These are phyloP conservation scores for Fusarium sp. DNA, from an alignment of 2,329 filamentous ascomycete species.

Conservation along the genomic window DNA sequence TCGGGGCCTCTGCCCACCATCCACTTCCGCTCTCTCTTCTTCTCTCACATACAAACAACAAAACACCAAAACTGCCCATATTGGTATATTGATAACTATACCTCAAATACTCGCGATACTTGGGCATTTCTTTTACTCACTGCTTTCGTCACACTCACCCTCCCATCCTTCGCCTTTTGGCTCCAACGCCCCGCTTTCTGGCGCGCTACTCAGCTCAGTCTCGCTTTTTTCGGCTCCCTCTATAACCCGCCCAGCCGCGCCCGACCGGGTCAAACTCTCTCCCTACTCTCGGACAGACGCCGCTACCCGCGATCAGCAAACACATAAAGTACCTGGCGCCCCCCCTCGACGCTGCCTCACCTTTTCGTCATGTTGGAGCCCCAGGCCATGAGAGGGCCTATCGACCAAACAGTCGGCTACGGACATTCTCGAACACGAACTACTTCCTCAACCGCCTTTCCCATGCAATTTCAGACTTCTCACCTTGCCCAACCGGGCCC, in stretches of 20 bases:
- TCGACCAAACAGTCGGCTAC: constrained; percentile 57
- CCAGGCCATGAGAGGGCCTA: constrained; percentile 49
- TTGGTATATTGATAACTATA: constrained; percentile 6
- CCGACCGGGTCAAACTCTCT: constrained; percentile 41
- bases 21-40: constrained; percentile 19
- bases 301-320: constrained; percentile 39
- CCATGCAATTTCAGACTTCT: constrained; percentile 50
- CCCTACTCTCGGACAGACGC: constrained; percentile 42
- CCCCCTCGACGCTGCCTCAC: constrained; percentile 28
- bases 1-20: constrained; percentile 45
- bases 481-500: constrained; percentile 51
- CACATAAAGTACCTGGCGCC: constrained; percentile 40
- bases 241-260: constrained; percentile 42
- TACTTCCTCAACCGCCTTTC: constrained; percentile 68
- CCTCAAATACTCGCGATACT: constrained; percentile 7
- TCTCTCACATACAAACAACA: constrained; percentile 30
- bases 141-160: constrained; percentile 22
- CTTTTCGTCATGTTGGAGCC: constrained; percentile 50
- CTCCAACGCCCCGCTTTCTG: constrained; percentile 40
- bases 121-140: constrained; percentile 9
- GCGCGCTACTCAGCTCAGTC: constrained; percentile 44
- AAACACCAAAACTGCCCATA: constrained; percentile 15
- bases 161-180: constrained; percentile 12
- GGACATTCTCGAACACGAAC: constrained; percentile 68
- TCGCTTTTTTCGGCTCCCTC: constrained; percentile 48